Base-by-base conservation (phyloP, 352 stramenopile genomes). In the Phytophthora agathidicida region DNA sequence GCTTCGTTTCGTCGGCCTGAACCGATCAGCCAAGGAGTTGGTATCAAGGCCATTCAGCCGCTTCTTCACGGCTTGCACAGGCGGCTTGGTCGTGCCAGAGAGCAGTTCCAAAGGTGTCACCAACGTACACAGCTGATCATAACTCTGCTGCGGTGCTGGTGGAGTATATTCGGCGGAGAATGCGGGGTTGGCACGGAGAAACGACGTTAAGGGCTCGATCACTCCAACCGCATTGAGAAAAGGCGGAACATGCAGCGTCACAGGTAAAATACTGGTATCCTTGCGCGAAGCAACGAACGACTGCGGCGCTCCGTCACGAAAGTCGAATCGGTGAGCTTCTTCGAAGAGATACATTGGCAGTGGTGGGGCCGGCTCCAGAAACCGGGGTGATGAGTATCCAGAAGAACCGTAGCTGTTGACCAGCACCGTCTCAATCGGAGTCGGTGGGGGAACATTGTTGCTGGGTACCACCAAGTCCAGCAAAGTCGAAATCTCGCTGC, bases 1-100 rank as follows among this genome's bases (percentile, higher is more conserved):
- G 41, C 79, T 82, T 51, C 92, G 82, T 39, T 72, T 82, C 37
- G 72, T 83, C 49, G 84, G 87, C 38, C 86, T 71, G 65, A 86
- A 96, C 3, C 83, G 83, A 0, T 75, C 66, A 10, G 91, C 65
- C 33, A 64, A 45, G 51, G 86, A 96, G 32, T 41, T 56, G 16
- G n/a, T n/a, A n/a, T 31, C 26, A 32, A 24, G 62, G 8, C 30
- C 1, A 3, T 72, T 59, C n/a, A 11, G 39, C 17, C 13, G 31
- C 16, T 14, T 27, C 30, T 24, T 26, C 23, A 8, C 31, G 23
- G 24, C 36, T 19, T 27, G 17, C 16, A 37, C 17, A 7, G 37
- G 16, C 19, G 35, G 47, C 5, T 23, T 23, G 35, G 19, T 5
- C 11, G 14, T 14, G 16, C 33, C 17, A 20, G 11, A 19, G 19